Percentiles rank a stretch among this genome's conserved stretches.
Conservation (phyloP, 495 filamentous ascomycete genomes). For the Tuber borchii region DNA sequence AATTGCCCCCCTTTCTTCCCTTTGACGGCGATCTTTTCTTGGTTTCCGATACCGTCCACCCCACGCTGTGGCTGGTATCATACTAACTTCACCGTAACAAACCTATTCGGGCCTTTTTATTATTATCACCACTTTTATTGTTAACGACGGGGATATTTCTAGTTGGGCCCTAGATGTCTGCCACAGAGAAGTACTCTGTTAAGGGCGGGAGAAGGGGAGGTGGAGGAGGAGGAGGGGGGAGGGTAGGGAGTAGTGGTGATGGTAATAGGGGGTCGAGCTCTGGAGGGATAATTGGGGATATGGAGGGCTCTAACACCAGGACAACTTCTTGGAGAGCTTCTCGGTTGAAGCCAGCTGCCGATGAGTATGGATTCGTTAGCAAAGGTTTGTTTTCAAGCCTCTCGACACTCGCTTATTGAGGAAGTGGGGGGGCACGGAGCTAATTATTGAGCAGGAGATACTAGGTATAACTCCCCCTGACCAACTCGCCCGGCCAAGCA, state of each 20-base stretch:
- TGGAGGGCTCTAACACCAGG: slow-evolving; percentile 1
- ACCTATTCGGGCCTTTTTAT: neutral
- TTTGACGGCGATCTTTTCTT: neutral
- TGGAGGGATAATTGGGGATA: neutral
- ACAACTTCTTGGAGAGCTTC: slow-evolving; percentile 29
- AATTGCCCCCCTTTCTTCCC: neutral
- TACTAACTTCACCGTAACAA: neutral
- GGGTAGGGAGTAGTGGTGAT: slow-evolving; percentile 7
- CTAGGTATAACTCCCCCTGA: slow-evolving; percentile 21
- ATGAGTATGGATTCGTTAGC: slow-evolving; percentile 41
- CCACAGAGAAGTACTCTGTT: neutral
- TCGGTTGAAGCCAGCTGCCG: slow-evolving; percentile 28
- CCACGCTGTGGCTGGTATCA: neutral
- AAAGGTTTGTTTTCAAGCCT: slow-evolving; percentile 32
- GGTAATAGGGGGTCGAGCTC: neutral
- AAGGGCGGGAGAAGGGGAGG: neutral
- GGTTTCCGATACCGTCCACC: neutral
- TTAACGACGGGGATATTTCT: neutral
- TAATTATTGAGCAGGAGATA: slow-evolving; percentile 36
- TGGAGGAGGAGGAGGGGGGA: slow-evolving; percentile 7
- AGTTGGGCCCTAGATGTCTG: neutral
- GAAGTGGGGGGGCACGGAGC: neutral
- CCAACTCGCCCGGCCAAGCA: neutral
- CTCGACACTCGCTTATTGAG: neutral
- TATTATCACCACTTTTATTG: neutral